Base-by-base conservation (phyloP, 1,139 yeast species). In the Taiozyma sp. region DNA sequence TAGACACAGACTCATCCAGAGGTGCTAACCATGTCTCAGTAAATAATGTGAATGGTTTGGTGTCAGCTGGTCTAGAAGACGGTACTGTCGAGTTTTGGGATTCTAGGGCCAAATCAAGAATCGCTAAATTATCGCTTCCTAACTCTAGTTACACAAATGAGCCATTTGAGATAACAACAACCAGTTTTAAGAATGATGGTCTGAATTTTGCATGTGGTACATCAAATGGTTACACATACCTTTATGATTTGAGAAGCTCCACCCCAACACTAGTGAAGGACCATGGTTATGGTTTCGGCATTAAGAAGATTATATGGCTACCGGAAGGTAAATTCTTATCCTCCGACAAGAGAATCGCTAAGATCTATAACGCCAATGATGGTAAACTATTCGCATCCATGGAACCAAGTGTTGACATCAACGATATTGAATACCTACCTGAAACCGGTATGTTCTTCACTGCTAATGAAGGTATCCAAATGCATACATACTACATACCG, bases 341-440 rank as follows among this genome's bases (percentile, higher is more conserved):
- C 1, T 75, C 91, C 6, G 99, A 93, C 71, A 89, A 88, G 69
- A 81, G 96, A 68, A 88, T 93, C 54, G 96, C 96, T 50, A 93
- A 93, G 68, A 79, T 93, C 16, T 95, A 98, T 97, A 90, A 90
- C 64, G 75, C 81, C 58, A 71, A 77, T 49, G 75, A 73, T 50
- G 97, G 97, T 21, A 83, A 83, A 53, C 87, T 97, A 24, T 88
- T 81, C 70, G 93, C 98, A 9, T 84, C 97, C 0, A 87, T 95
- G 88, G 99, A 93, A 69, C 99, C 99, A 47, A 85, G 89, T 63
- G 98, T 91, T 37, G 98, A 93, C 66, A 91, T 93, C 55, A 95
- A 93, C 67, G 99, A 93, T 64, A 84, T 95, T 49, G 96, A 88
- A 55, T 89, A 90, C 64, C 73, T 91, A 44, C 89, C 88, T 43